Conservation (phyloP, 495 filamentous ascomycete species). For the Penicillium odoratum region DNA sequence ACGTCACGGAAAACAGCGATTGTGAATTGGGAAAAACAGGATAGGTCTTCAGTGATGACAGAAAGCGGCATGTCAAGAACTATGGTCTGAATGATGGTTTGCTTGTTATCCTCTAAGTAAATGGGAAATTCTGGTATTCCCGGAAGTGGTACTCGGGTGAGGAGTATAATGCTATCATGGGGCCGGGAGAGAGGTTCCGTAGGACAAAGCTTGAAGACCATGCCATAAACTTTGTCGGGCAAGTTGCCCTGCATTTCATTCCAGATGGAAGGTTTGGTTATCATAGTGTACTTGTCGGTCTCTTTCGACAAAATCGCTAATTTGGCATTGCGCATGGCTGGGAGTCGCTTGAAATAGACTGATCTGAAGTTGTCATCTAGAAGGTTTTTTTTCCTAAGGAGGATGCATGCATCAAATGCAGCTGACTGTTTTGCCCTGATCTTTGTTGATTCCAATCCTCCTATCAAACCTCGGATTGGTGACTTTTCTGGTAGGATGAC, state of each 20-base stretch:
- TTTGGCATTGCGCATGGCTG: constrained; percentile 86
- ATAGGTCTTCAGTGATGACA: constrained; percentile 41
- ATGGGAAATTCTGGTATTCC: constrained; percentile 67
- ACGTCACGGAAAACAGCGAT: constrained; percentile 77
- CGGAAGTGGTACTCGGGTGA: constrained; percentile 68
- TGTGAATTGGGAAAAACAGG: constrained; percentile 66
- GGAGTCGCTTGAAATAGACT: constrained; percentile 69
- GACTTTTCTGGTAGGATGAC: constrained; percentile 77
- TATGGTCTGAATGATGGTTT: constrained; percentile 55
- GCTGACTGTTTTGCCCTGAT: constrained; percentile 83
- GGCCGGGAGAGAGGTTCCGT: constrained; percentile 57
- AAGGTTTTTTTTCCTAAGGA: constrained; percentile 63
- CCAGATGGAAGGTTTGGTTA: constrained; percentile 80
- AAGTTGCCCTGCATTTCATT: constrained; percentile 45
- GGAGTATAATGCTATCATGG: constrained; percentile 66
- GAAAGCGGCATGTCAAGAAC: constrained; percentile 41
- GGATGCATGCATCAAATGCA: constrained; percentile 80
- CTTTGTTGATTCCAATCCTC: constrained; percentile 62
- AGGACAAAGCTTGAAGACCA: constrained; percentile 60
- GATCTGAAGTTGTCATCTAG: constrained; percentile 75
- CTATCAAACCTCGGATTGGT: constrained; percentile 66
- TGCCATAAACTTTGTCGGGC: constrained; percentile 61
- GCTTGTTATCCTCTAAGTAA: constrained; percentile 61
- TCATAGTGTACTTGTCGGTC: constrained; percentile 71
- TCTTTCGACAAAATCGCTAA: constrained; percentile 79